These are phyloP conservation scores for Russula ochroleuca DNA, from an alignment of 768 basidiomycete genomes.

Conservation along the genomic window DNA sequence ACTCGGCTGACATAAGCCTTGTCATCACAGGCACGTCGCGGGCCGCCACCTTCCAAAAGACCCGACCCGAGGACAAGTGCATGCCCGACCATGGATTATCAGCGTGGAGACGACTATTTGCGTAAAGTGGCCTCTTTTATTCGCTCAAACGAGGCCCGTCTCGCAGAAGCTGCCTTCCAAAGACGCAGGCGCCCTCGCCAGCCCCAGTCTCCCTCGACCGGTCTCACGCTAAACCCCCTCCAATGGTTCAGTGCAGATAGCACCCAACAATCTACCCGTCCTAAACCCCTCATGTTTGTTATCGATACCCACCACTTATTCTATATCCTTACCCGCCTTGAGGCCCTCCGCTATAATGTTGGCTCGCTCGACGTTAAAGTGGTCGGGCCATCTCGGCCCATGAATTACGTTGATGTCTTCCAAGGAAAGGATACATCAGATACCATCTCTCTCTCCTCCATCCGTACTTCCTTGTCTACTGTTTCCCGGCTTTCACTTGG, in stretches of 20 bases:
- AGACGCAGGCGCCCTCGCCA: conserved; percentile 45
- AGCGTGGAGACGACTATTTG: conserved; percentile 73
- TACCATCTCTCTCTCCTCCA: conserved; percentile 65
- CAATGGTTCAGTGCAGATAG: conserved; percentile 49
- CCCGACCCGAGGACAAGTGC: not conserved
- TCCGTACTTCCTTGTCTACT: conserved; percentile 70
- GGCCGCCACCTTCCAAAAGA: not conserved
- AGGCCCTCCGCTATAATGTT: conserved; percentile 70
- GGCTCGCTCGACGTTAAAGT: conserved; percentile 78
- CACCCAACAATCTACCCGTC: conserved; percentile 34
- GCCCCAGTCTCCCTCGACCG: conserved; percentile 32
- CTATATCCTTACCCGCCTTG: conserved; percentile 83
- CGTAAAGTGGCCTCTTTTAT: conserved; percentile 67
- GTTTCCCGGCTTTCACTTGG: conserved; percentile 75
- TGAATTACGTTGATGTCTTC: conserved; percentile 65
- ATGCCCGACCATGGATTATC: conserved; percentile 43
- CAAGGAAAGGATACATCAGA: conserved; percentile 60
- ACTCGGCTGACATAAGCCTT: not conserved
- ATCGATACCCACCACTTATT: conserved; percentile 81
- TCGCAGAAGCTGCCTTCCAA: conserved; percentile 59
- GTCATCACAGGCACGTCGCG: not conserved
- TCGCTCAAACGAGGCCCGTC: conserved; percentile 61
- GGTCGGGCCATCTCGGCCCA: conserved; percentile 68
- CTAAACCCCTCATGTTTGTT: conserved; percentile 58
- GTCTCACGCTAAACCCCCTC: conserved; percentile 54